Evolutionary conservation across 2,329 filamentous ascomycete species (phyloP).

Genomic region (Microdochium bolleyi): DNA sequence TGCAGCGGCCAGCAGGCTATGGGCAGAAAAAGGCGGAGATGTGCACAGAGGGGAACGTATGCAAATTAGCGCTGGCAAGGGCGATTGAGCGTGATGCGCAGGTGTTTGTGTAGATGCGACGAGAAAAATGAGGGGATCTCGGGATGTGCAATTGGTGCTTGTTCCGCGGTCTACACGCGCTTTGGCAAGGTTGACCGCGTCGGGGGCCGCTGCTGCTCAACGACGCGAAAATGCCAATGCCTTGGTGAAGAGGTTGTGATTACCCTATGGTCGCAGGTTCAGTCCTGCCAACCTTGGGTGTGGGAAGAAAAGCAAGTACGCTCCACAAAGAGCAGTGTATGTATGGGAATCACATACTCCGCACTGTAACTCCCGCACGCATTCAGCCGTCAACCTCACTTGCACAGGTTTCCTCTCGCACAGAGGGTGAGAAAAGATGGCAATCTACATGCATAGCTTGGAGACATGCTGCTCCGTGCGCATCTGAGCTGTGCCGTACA

Average conservation of each 20-base stretch:
- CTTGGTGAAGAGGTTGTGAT: neutral
- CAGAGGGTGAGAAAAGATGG: too few relatives aligned
- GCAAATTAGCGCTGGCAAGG: neutral
- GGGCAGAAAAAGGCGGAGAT: neutral
- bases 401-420: too few relatives aligned
- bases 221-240: neutral
- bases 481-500: too few relatives aligned
- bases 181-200: neutral
- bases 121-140: neutral
- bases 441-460: too few relatives aligned
- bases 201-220: neutral
- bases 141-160: neutral
- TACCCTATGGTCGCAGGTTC: constrained; percentile 1
- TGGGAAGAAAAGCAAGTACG: neutral
- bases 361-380: neutral
- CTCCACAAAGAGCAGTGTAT: neutral
- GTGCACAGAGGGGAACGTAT: neutral
- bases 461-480: too few relatives aligned
- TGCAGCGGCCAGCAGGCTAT: neutral
- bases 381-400: too few relatives aligned
- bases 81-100: neutral
- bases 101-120: neutral
- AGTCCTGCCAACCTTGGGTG: neutral
- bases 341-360: too few relatives aligned
- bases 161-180: neutral